Evolutionary conservation across 2,329 filamentous ascomycete genomes (phyloP), one percentile per base, ranked within the genome.

Genomic region (Aspergillus fumigatiaffinis): DNA sequence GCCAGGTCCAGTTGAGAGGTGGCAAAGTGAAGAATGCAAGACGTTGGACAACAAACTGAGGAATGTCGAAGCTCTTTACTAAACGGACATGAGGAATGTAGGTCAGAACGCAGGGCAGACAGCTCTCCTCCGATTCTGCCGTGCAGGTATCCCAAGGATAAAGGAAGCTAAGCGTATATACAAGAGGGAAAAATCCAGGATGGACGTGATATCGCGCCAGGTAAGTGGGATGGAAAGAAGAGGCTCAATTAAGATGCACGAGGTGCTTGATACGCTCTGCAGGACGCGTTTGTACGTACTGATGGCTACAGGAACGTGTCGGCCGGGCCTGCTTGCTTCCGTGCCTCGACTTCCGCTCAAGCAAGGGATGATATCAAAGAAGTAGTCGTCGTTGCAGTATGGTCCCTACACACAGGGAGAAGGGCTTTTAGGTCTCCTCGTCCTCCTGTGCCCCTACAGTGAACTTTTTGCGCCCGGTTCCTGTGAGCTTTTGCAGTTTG

Each of bases 401-500:
- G 63, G 57, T 64, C 61, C 67, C 66, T 72, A 66, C 60, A 55
- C 52, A 63, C 63, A 72, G 70, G 70, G 68, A 70, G 57, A 60
- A 65, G 57, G 60, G 61, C 63, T 64, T 65, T 68, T 66, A 73
- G 60, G 65, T 75, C 62, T 85, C 86, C 66, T 84, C 82, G 59
- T 90, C 84, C 70, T 89, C 86, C 74, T 78, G 79, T 80, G 78
- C 82, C 76, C 81, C 89, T 79, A 96, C 87, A 78, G 87, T 92
- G 79, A 97, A 92, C 81, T 91, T 96, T 77, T 88, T 92, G 70
- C 92, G 76, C 58, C 89, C 90, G 71, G 84, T 84, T 68, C 89
- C 90, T 62, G 89, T 93, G 71, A 97, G 87, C 74, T 91, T 88
- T 77, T 96, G 91, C 70, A 96, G 80, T 67, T 90, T 90, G 69